Evolutionary conservation across 2,329 filamentous ascomycete genomes (phyloP), one percentile per base, ranked within the genome.

Genomic region (Geosmithia flava): DNA sequence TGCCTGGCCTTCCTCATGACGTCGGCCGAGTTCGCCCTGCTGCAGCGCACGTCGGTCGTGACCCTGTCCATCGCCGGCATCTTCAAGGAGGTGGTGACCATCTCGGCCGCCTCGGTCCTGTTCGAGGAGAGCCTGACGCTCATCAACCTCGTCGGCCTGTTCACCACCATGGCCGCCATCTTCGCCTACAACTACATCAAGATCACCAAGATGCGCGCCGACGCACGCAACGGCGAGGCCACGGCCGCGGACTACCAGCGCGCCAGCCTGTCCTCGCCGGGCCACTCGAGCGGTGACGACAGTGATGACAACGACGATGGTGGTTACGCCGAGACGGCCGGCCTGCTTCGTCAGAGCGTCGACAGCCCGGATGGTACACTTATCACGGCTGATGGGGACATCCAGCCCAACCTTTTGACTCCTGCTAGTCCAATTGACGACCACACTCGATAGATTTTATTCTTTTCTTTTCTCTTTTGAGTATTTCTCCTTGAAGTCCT

Each of bases 11-110:
- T 98, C 63, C 78, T 89, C 53, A 98, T 98, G 93, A 97, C 94
- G 17, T 81, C 89, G 0, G 90, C 87, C 48, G 93, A 98, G 66
- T 98, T 97, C 62, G 91, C 93, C 47, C 78, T 98, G 52, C 77
- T 98, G 55, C 85, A 96, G 70, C 87, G 93, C 45, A 97, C 91
- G 1, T 94, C 87, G 1, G 93, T 98, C 47, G 93, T 98, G 47
- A 97, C 93, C 0, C 75, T 98, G 44, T 94, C 86, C 47, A 96
- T 98, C 56, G 95, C 90, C 53, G 93, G 93, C 52, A 97, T 98
- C 52, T 97, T 98, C 74, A 98, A 98, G 64, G 93, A 98, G 68
- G 93, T 97, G 41, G 83, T 98, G 48, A 98, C 93, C 15, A 97
- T 98, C 58, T 83, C 80, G 41, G 89, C 88, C 1, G 91, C 91